Percentiles rank a stretch among this genome's conserved stretches.
Conservation (phyloP, 2,329 filamentous ascomycete species). For the Biscogniauxia sp. region DNA sequence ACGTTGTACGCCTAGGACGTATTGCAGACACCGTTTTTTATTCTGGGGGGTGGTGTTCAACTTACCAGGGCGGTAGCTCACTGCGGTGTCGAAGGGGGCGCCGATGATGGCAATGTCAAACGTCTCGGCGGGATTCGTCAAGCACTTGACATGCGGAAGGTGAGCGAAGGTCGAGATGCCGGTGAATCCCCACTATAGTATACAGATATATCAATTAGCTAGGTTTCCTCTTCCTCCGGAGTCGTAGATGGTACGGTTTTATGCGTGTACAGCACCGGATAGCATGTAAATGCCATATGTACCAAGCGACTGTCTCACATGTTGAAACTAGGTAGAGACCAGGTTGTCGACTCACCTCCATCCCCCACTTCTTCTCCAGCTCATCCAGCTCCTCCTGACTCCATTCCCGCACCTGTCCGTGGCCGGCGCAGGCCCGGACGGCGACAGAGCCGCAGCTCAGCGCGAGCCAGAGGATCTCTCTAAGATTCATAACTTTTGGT, state of each 20-base stretch:
- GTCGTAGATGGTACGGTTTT: background rate
- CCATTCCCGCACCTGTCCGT: slow-evolving; percentile 42
- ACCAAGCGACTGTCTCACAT: too few species aligned
- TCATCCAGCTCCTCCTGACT: slow-evolving; percentile 50
- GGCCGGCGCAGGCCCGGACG: slow-evolving; percentile 31
- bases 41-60: slow-evolving; percentile 1
- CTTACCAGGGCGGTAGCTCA: slow-evolving; percentile 65
- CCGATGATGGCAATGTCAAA: slow-evolving; percentile 74
- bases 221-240: background rate
- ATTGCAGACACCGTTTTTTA: too few species aligned
- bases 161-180: slow-evolving; percentile 77
- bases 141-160: slow-evolving; percentile 65
- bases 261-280: background rate
- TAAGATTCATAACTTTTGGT: slow-evolving; percentile 22
- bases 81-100: slow-evolving; percentile 71
- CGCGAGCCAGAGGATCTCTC: slow-evolving; percentile 22
- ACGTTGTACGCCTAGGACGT: too few species aligned
- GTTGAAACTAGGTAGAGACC: too few species aligned
- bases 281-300: background rate
- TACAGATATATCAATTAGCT: slow-evolving; percentile 9
- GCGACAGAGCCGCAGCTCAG: slow-evolving; percentile 26
- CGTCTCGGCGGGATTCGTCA: slow-evolving; percentile 59
- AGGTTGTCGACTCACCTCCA: slow-evolving; percentile 43
- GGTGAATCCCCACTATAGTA: slow-evolving; percentile 58
- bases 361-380: slow-evolving; percentile 56